Percentiles rank a stretch among this genome's conserved stretches.
phyloP scores from a whole-genome alignment of 1,139 yeast genomes.

The Debaryomycetaceae sp. region DNA sequence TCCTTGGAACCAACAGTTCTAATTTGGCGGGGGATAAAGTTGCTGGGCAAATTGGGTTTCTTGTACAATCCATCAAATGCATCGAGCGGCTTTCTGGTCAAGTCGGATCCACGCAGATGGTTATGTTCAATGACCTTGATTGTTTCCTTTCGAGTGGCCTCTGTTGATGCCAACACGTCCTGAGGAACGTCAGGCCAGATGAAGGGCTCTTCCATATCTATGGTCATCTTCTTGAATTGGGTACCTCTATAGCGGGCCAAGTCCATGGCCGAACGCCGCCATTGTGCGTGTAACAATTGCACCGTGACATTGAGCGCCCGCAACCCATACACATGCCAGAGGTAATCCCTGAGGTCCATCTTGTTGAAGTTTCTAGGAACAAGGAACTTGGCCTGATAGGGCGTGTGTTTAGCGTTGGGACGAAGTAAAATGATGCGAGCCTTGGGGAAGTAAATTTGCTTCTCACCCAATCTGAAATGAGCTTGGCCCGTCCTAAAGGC shows the following conservation, averaged over 20 bases:
- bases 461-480: slow-evolving; percentile 77
- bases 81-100: slow-evolving; percentile 53
- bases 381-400: slow-evolving; percentile 90
- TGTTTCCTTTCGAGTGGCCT: slow-evolving; percentile 21
- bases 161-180: slow-evolving; percentile 21
- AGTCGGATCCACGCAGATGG: slow-evolving; percentile 58
- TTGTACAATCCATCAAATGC: slow-evolving; percentile 79
- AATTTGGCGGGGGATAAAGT: slow-evolving; percentile 57
- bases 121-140: slow-evolving; percentile 24
- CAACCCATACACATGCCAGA: slow-evolving; percentile 82
- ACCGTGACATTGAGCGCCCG: slow-evolving; percentile 85
- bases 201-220: slow-evolving; percentile 89
- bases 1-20: slow-evolving; percentile 39
- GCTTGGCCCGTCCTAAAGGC: slow-evolving; percentile 64
- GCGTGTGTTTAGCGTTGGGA: slow-evolving; percentile 92
- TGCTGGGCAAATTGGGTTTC: slow-evolving; percentile 65
- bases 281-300: slow-evolving; percentile 74
- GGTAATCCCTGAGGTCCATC: slow-evolving; percentile 84
- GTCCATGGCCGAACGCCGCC: slow-evolving; percentile 54
- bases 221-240: slow-evolving; percentile 90
- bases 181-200: slow-evolving; percentile 77
- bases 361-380: slow-evolving; percentile 91
- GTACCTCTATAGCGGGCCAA: slow-evolving; percentile 74
- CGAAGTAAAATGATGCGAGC: slow-evolving; percentile 76
- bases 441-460: slow-evolving; percentile 72